Base-by-base conservation (phyloP, 257 asterid genomes). In the Nicotiana tabacum region DNA sequence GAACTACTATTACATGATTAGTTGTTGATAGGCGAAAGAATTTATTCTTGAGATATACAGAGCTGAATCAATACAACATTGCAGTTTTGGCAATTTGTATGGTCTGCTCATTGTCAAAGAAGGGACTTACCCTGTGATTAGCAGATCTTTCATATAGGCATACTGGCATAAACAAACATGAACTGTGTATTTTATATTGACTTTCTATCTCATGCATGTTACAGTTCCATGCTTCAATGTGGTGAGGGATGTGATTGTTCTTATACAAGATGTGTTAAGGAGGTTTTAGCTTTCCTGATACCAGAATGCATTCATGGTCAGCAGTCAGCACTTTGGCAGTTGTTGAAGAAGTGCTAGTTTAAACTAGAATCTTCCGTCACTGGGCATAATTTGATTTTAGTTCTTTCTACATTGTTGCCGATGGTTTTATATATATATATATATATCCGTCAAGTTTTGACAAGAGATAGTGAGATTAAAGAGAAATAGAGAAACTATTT, bases 281-380 rank as follows among this genome's bases (percentile, higher is more conserved):
- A 66, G 76, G 76, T 66, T 66, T 43, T 7, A 16, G 51, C 35
- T 66, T 32, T 16, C 24, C 43, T 66, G 76, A 66, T 66, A 66
- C 24, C 51, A 16, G 9, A 66, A 66, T 21, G 35, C 27, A 39
- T 66, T 66, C 48, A 33, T 33, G 76, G 35, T 66, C 27, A 32
- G 46, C 74, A 32, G 17, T 66, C 24, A 32, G 46, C 74, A 32
- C 16, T 29, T 32, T 33, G 76, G 18, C 35, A 66, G 76, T 66
- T 37, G 15, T 66, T 66, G 51, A 66, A n/a, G 76, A 66, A 66
- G 76, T 66, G 76, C 15, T 66, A 66, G 76, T 66, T 66, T 66
- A 7, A 7, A 66, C 48, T 32, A 66, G 48, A 46, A 15, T 15
- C 74, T 66, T 66, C 48, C 4, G 24, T 66, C 48, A 16, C 74